Percentiles rank a stretch among this genome's conserved stretches.
Evolutionary conservation across 1,284 basidiomycete genomes (phyloP).

Genomic region (Rhodotorula glutinis): DNA sequence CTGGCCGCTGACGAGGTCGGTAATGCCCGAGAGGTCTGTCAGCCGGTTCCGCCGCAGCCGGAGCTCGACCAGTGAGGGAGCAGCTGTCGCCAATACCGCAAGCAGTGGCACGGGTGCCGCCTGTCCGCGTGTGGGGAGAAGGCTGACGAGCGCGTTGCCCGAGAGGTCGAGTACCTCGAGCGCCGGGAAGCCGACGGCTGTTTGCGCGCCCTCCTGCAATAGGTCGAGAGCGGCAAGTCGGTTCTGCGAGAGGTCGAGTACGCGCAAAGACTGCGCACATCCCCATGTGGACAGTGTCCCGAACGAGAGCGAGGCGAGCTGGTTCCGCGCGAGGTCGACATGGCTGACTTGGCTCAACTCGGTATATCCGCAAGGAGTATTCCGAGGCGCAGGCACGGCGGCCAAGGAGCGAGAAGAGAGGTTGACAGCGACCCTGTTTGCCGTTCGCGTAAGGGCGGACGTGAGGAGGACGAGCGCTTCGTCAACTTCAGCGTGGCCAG

Average conservation of each 20-base stretch:
- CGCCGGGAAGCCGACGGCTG: constrained; percentile 1
- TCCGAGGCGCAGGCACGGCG: constrained; percentile 3
- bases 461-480: constrained; percentile 14
- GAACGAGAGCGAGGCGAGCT: constrained; percentile 5
- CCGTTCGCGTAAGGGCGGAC: neutral
- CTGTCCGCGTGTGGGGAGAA: neutral
- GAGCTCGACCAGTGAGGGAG: constrained; percentile 15
- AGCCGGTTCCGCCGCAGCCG: constrained; percentile 29
- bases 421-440: neutral
- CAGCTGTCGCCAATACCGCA: constrained; percentile 2
- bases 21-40: constrained; percentile 19
- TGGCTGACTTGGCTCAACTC: neutral
- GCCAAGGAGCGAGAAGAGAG: constrained; percentile 21
- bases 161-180: constrained; percentile 25
- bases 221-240: no score
- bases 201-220: neutral
- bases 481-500: constrained; percentile 4
- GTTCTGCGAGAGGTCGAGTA: constrained; percentile 12
- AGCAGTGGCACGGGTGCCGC: neutral
- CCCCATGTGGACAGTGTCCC: constrained; percentile 9
- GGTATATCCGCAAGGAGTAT: neutral
- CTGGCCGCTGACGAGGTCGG: neutral
- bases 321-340: constrained; percentile 28
- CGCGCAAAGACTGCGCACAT: constrained; percentile 12
- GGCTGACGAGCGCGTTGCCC: constrained; percentile 18